phyloP scores from a whole-genome alignment of 345 rosid genomes.

The Sisymbrium altissimum region DNA sequence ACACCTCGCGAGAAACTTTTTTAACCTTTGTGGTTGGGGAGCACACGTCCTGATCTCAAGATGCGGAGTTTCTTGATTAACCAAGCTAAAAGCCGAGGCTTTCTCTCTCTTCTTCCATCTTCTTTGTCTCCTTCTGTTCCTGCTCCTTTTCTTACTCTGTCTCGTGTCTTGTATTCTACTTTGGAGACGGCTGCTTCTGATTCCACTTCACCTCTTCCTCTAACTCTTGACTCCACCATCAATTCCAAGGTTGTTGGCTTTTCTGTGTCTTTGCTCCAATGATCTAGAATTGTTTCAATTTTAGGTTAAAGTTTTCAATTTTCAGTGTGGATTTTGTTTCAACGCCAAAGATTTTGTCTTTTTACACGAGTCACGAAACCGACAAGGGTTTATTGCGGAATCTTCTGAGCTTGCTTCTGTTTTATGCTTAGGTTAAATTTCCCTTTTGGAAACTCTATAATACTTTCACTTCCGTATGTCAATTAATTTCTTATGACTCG shows the following conservation, averaged over 20 bases:
- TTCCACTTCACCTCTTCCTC: conserved; percentile 32
- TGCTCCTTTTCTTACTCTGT: conserved; percentile 9
- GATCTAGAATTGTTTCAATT: too few species aligned
- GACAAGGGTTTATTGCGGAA: too few species aligned
- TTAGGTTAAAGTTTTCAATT: too few species aligned
- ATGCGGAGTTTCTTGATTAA: conserved; percentile 58
- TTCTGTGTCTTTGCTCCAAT: too few species aligned
- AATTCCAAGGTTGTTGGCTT: conserved; percentile 63
- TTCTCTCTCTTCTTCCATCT: conserved; percentile 6
- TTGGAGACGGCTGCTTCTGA: conserved; percentile 29
- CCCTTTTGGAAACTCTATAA: too few species aligned
- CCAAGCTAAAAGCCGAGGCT: conserved; percentile 22
- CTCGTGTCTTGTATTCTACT: conserved; percentile 47
- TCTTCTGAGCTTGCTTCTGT: too few species aligned
- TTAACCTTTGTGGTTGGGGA: background rate
- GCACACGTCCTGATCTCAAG: conserved; percentile 3
- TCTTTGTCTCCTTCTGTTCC: background rate
- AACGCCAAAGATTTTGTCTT: too few species aligned
- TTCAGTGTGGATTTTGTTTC: too few species aligned
- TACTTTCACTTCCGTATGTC: background rate
- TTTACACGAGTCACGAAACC: too few species aligned
- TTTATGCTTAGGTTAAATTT: too few species aligned
- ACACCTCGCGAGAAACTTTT: background rate
- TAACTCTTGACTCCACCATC: conserved; percentile 37
- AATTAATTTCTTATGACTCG: background rate